Conservation (phyloP, 805 yeast species). For the Metschnikowia shivogae region DNA sequence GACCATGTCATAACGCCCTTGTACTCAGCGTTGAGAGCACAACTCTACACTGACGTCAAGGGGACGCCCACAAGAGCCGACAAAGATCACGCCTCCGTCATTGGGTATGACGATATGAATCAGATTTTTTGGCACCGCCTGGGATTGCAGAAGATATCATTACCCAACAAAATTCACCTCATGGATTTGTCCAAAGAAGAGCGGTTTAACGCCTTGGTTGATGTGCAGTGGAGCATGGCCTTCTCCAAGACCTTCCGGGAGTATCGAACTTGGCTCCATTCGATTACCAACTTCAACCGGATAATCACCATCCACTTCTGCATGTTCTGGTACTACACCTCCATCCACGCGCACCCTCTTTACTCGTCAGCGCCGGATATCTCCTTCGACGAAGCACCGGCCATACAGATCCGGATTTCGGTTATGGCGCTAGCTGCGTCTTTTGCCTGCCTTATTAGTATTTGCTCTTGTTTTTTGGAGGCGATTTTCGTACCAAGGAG, state of each 20-base stretch:
- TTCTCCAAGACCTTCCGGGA: conserved; percentile 94
- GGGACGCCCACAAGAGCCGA: conserved; percentile 46
- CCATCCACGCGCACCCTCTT: conserved; percentile 63
- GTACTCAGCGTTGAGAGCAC: conserved; percentile 56
- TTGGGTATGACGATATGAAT: conserved; percentile 89
- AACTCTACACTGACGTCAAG: conserved; percentile 43
- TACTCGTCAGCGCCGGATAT: conserved; percentile 58
- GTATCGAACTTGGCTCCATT: conserved; percentile 95
- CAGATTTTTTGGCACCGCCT: conserved; percentile 81
- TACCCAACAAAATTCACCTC: conserved; percentile 42
- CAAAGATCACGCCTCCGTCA: conserved; percentile 61
- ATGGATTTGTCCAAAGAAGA: conserved; percentile 53
- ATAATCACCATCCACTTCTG: conserved; percentile 57
- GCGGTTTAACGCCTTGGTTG: conserved; percentile 51
- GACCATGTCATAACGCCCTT: conserved; percentile 74
- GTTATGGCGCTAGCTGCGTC: conserved; percentile 67
- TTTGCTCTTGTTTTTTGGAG: conserved; percentile 56
- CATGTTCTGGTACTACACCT: conserved; percentile 72
- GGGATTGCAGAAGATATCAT: conserved; percentile 56
- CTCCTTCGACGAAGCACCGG: conserved; percentile 55
- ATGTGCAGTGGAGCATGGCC: conserved; percentile 62
- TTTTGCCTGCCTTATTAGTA: conserved; percentile 49
- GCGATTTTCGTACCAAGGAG: conserved; percentile 61
- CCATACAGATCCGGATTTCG: conserved; percentile 49
- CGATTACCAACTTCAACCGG: conserved; percentile 92